These are phyloP conservation scores for Wickerhamomyces sp. DNA, from an alignment of 1,139 yeast species.

Conservation along the genomic window DNA sequence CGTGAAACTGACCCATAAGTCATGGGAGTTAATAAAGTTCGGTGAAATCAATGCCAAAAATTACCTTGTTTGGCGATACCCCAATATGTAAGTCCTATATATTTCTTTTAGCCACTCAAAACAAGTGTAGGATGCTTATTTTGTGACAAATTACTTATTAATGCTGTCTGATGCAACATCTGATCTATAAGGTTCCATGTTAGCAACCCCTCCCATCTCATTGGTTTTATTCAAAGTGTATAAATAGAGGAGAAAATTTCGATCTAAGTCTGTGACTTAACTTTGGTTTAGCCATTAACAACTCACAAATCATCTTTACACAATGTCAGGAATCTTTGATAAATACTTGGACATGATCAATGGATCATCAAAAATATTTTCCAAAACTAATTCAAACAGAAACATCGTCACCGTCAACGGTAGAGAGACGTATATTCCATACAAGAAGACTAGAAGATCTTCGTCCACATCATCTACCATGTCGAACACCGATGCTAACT, in stretches of 20 bases:
- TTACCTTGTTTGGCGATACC: no score
- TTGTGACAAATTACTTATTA: no score
- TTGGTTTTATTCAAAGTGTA: background rate
- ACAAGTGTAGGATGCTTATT: no score
- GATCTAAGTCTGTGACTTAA: no score
- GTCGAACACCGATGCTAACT: conserved; percentile 5
- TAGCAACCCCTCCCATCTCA: conserved; percentile 3
- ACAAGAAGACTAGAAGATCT: conserved; percentile 14
- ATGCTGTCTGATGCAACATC: background rate
- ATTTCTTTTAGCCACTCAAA: no score
- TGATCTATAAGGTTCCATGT: background rate
- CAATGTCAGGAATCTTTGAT: conserved; percentile 26
- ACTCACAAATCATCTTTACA: background rate
- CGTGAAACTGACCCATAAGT: no score
- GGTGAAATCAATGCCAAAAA: no score
- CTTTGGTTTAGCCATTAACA: no score
- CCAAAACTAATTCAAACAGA: conserved; percentile 16
- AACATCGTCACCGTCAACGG: conserved; percentile 13
- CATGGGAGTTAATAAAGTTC: no score
- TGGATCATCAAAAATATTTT: conserved; percentile 15
- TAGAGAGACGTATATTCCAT: conserved; percentile 17
- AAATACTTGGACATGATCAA: conserved; percentile 22
- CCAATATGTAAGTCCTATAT: no score
- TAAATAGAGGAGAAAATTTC: background rate
- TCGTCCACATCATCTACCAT: conserved; percentile 11